A percentile compares a stretch with the other conserved stretches of the same genome.
Conservation (phyloP, 768 basidiomycete genomes). For the Rubroboletus satanas region DNA sequence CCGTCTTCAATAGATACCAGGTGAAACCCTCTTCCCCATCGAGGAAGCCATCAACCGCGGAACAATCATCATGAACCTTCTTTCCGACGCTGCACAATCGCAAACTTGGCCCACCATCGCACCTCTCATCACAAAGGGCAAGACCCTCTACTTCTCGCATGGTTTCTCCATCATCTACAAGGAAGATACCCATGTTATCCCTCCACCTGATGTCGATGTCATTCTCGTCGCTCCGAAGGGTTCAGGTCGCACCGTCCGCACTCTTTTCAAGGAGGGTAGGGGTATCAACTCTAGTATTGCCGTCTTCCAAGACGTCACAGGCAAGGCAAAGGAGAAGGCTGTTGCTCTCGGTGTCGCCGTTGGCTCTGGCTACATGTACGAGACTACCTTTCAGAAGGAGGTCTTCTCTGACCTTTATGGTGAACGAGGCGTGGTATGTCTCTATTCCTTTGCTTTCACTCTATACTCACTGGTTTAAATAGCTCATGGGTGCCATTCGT, state of each 20-base stretch:
- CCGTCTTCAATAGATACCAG: conserved; percentile 62
- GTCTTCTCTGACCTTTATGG: conserved; percentile 99
- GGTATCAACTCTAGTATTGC: conserved; percentile 96
- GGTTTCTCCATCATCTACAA: conserved; percentile 99
- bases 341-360: conserved; percentile 90
- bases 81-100: conserved; percentile 99
- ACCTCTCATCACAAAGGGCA: conserved; percentile 98
- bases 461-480: conserved; percentile 10
- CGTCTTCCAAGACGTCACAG: conserved; percentile 96
- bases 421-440: conserved; percentile 96
- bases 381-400: conserved; percentile 99
- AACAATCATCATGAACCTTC: conserved; percentile 99
- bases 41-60: conserved; percentile 95
- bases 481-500: conserved; percentile 98
- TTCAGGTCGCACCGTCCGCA: conserved; percentile 97
- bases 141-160: conserved; percentile 99
- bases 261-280: conserved; percentile 99
- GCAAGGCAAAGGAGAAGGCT: conserved; percentile 97
- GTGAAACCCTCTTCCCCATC: conserved; percentile 96
- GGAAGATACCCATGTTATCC: conserved; percentile 91
- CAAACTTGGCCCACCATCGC: conserved; percentile 87
- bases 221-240: conserved; percentile 99
- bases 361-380: conserved; percentile 97
- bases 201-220: conserved; percentile 93
- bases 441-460: neutral